Evolutionary conservation across 306 rosid genomes (phyloP).

Genomic region (Vigna trinervia): DNA sequence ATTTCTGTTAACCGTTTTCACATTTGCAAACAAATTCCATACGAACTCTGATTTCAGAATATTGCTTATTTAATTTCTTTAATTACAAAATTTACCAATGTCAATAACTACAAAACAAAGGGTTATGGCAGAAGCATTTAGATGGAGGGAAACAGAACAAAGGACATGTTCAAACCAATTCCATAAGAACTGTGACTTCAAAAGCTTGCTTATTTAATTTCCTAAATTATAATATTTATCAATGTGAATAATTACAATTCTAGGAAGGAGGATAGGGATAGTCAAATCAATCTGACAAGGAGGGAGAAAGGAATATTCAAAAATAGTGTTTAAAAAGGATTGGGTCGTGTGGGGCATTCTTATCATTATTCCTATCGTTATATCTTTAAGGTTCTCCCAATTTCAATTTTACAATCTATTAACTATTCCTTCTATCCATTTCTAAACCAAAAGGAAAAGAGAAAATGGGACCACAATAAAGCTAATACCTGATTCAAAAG

Average conservation of each 20-base stretch:
- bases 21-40: not conserved
- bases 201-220: constrained; percentile 23
- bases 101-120: no score
- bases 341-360: not conserved
- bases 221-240: constrained; percentile 17
- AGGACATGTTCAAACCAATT: constrained; percentile 13
- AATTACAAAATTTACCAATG: no score
- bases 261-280: not conserved
- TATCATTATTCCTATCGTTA: not conserved
- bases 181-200: constrained; percentile 12
- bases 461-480: not conserved
- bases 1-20: constrained; percentile 9
- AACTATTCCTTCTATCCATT: constrained; percentile 30
- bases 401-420: constrained; percentile 16
- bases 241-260: constrained; percentile 27
- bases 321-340: not conserved
- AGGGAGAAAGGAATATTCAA: not conserved
- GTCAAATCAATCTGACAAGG: not conserved
- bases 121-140: not conserved
- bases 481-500: constrained; percentile 83
- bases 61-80: no score
- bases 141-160: constrained; percentile 4
- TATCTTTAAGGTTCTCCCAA: constrained; percentile 2
- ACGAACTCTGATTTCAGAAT: no score
- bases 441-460: constrained; percentile 7